Evolutionary conservation across 2,329 filamentous ascomycete genomes (phyloP).

Genomic region (Endoconidiophora polonica): DNA sequence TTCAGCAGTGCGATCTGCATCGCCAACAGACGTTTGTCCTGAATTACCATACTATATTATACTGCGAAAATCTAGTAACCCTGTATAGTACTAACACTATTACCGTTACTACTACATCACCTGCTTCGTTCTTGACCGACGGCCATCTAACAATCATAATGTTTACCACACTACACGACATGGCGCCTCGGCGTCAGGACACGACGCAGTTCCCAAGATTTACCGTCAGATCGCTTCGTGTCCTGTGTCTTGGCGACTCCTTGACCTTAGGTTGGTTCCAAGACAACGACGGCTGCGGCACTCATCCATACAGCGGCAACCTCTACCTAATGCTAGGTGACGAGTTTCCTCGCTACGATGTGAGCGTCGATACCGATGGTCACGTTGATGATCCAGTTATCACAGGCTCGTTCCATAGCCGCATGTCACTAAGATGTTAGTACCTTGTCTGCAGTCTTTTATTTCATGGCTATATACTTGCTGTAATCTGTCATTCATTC

Average conservation of each 20-base stretch:
- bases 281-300: conserved; percentile 21
- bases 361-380: conserved; percentile 30
- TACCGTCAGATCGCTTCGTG: conserved; percentile 24
- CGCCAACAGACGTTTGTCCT: no score
- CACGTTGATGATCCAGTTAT: conserved; percentile 34
- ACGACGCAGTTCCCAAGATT: not conserved
- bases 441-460: conserved; percentile 1
- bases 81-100: not conserved
- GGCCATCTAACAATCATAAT: not conserved
- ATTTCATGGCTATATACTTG: not conserved
- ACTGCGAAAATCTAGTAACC: not conserved
- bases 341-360: conserved; percentile 26
- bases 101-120: no score
- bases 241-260: conserved; percentile 50
- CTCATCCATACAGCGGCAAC: conserved; percentile 36
- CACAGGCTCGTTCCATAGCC: conserved; percentile 18
- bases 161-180: conserved; percentile 9
- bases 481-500: not conserved
- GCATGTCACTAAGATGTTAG: conserved; percentile 24
- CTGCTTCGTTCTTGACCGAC: no score
- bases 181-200: conserved; percentile 1
- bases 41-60: no score
- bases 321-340: conserved; percentile 30
- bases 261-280: conserved; percentile 39
- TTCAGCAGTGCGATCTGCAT: no score